Base-by-base conservation (phyloP, 805 yeast species). In the Metschnikowia kofuensis region DNA sequence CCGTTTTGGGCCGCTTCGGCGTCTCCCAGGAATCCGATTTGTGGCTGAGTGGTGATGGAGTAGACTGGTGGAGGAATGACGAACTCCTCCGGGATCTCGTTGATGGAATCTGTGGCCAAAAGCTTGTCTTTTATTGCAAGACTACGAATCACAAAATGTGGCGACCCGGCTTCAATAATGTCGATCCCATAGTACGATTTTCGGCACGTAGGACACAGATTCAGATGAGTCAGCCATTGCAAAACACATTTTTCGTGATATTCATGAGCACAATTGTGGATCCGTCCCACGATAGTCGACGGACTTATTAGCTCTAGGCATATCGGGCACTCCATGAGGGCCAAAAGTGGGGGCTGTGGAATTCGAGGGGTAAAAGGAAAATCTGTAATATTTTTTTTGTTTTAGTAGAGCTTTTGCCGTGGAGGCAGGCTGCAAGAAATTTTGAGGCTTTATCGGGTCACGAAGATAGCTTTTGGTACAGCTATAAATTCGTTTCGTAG, bases 131-230 rank as follows among this genome's bases (percentile, higher is more conserved):
- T 59, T 4, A 72, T 62, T 1, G 47, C 31, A 10, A 66, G 40
- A 8, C 55, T 40, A 16, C 42, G 15, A 40, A 52, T n/a, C 4
- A 53, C 47, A 11, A 16, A 32, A 6, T 40, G 37, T 10, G 59
- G 56, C 8, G 37, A 57, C 2, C 48, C 38, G 6, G 52, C 45
- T n/a, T 60, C 60, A 26, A 66, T 56, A 4, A 68, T 49, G 44
- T 71, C 69, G 28, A 79, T 64, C 27, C 63, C 51, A 41, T 72
- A 62, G 57, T 73, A 82, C 39, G 67, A 66, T 30, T 70, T 57
- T 16, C 88, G 76, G 57, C 88, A 83, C 6, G 82, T 77, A 2
- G 88, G 88, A 58, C 87, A 82, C 45, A 76, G 71, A 59, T 78
- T 80, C 26, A 85, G 79, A 36, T 77, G 72, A 35, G 69, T 63